Percentiles rank a stretch among this genome's conserved stretches.
phyloP scores from a whole-genome alignment of 306 rosid genomes.

The Ormosia semicastrata region DNA sequence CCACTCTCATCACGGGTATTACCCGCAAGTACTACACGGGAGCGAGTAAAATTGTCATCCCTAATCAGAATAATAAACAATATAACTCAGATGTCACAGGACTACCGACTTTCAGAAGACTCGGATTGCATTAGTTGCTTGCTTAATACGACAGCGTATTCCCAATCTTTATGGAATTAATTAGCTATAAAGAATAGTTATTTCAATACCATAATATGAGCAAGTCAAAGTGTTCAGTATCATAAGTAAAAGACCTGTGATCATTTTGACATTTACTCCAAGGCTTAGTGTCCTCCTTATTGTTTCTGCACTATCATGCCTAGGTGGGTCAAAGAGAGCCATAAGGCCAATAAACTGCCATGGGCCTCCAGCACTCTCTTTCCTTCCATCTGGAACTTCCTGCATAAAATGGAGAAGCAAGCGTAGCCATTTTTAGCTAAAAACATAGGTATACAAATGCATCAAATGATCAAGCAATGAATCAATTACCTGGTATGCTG shows the following conservation, averaged over 20 bases:
- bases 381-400: slow-evolving; percentile 96
- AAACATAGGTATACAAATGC: background rate
- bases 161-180: slow-evolving; percentile 1
- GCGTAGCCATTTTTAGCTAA: background rate
- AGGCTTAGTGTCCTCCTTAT: slow-evolving; percentile 92
- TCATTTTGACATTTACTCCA: slow-evolving; percentile 99
- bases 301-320: slow-evolving; percentile 99
- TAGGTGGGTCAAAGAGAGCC: slow-evolving; percentile 98
- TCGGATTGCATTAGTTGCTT: background rate
- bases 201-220: slow-evolving; percentile 14
- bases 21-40: too few species aligned
- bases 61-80: background rate
- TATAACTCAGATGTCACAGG: background rate
- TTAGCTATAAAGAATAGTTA: background rate
- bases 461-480: slow-evolving; percentile 16
- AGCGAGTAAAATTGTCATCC: too few species aligned
- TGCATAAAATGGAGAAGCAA: slow-evolving; percentile 36
- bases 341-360: slow-evolving; percentile 94
- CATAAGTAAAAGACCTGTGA: slow-evolving; percentile 60
- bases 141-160: slow-evolving; percentile 4
- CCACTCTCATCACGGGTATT: too few species aligned
- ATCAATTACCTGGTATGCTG: slow-evolving; percentile 79
- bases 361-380: slow-evolving; percentile 90
- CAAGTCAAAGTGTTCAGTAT: slow-evolving; percentile 19
- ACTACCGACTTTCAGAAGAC: background rate